Base-by-base conservation (phyloP, 2,329 filamentous ascomycete genomes). In the Aspergillus proliferans region DNA sequence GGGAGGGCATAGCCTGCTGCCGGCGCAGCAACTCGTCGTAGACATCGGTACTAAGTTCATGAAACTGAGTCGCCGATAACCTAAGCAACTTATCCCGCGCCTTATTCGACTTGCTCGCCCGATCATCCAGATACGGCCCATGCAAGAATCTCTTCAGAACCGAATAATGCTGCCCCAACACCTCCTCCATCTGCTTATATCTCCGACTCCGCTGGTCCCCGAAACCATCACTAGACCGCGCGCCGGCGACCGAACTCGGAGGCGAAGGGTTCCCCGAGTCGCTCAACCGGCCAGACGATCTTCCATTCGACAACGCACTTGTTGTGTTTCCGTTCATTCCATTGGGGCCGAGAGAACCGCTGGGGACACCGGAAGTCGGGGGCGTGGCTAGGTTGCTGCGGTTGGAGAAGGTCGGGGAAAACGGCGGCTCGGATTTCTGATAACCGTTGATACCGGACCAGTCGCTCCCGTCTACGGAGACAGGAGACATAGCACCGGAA, bases 31-130 rank as follows among this genome's bases (percentile, higher is more conserved):
- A 77, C 72, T 98, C 93, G 70, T 98, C 93, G 71, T 87, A 97
- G 38, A 98, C 92, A 72, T 98, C 93, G 50, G 92, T 97, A 71
- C 91, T 96, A 54, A 98, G 80, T 73, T 98, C 93, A 70, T 95
- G 89, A 69, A 98, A 97, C 69, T 98, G 93, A 24, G 95, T 88
- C 1, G 86, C 78, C 1, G 91, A 95, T 46, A 98, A 79, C 51
- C 92, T 84, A 52, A 96, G 78, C 49, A 97, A 79, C 77, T 98
- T 98, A 71, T 97, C 93, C 63, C 91, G 85, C 48, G 93, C 93
- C 71, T 91, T 86, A 71, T 94, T 95, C 24, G 88, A 85, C 46
- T 85, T 85, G 45, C 85, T 85, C 43, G 81, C 79, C 64, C 85
- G 83, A 58, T 90, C 87, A 67, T 94, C 87, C 62, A 84, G 84